Conservation (phyloP, 2,329 filamentous ascomycete genomes). For the Coniochaeta ligniaria region DNA sequence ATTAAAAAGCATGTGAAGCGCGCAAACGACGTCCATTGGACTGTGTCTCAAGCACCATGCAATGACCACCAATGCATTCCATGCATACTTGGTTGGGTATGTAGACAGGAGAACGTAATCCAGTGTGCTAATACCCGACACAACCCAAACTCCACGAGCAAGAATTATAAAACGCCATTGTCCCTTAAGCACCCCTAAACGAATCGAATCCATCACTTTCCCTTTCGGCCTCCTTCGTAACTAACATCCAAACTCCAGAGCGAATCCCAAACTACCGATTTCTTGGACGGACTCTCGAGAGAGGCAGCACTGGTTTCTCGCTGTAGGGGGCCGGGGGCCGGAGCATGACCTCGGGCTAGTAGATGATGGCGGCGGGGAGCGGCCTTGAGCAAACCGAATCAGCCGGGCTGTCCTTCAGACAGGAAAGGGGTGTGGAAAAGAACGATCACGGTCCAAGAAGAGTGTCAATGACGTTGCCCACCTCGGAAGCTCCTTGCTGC, state of each 20-base stretch:
- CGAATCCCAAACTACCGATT: slow-evolving; percentile 53
- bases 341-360: not conserved
- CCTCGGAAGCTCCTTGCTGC: slow-evolving; percentile 31
- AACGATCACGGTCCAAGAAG: slow-evolving; percentile 38
- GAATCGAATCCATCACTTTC: not conserved
- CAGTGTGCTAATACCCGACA: not conserved
- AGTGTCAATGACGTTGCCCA: slow-evolving; percentile 43
- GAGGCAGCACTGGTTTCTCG: slow-evolving; percentile 30
- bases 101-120: not conserved
- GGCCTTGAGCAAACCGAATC: not conserved
- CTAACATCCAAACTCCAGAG: slow-evolving; percentile 55
- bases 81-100: not conserved
- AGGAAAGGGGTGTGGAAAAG: slow-evolving; percentile 12
- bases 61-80: not conserved
- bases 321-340: slow-evolving; percentile 9
- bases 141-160: not conserved
- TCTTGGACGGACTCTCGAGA: slow-evolving; percentile 35
- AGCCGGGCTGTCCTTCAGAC: slow-evolving; percentile 6
- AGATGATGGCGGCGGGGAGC: not conserved
- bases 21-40: too few species aligned
- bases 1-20: too few species aligned
- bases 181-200: not conserved
- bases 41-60: not conserved
- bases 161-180: not conserved
- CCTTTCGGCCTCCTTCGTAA: slow-evolving; percentile 34